Evolutionary conservation across 108 stramenopile species (phyloP).

Genomic region (Cylindrotheca fusiformis): DNA sequence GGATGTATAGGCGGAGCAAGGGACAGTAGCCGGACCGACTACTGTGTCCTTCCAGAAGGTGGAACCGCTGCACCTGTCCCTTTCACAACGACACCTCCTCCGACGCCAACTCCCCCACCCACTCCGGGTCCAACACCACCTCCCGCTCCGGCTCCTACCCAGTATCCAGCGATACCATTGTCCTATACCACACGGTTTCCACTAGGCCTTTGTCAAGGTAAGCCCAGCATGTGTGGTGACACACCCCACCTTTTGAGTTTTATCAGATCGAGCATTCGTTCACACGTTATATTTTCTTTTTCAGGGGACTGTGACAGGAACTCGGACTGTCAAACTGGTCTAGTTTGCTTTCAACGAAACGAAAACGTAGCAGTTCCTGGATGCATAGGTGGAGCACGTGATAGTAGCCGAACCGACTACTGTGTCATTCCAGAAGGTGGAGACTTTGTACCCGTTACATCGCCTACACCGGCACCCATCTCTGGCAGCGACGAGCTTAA

Average conservation of each 20-base stretch:
- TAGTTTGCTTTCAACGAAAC: conserved; percentile 31
- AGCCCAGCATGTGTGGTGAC: not conserved
- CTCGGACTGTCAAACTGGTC: conserved; percentile 16
- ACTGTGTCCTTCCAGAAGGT: conserved; percentile 10
- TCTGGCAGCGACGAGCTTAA: no score
- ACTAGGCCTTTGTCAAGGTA: not conserved
- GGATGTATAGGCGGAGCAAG: conserved; percentile 22
- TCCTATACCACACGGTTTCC: not conserved
- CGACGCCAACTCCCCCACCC: not conserved
- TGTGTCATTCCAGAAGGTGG: conserved; percentile 8
- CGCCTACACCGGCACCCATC: not conserved
- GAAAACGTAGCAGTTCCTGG: conserved; percentile 25
- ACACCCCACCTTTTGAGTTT: not conserved
- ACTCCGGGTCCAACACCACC: not conserved
- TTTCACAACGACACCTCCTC: not conserved
- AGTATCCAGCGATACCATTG: not conserved
- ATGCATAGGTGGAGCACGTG: conserved; percentile 13
- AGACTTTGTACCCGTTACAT: not conserved
- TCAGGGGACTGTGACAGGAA: conserved; percentile 33
- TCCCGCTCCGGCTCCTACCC: not conserved
- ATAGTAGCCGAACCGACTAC: conserved; percentile 18
- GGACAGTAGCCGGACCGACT: conserved; percentile 20
- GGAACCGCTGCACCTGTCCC: not conserved
- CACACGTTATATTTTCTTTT: no score
- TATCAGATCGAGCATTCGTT: no score